Percentiles rank a stretch among this genome's conserved stretches.
Conservation (phyloP, 2,329 filamentous ascomycete genomes). For the Colletotrichum sp. region DNA sequence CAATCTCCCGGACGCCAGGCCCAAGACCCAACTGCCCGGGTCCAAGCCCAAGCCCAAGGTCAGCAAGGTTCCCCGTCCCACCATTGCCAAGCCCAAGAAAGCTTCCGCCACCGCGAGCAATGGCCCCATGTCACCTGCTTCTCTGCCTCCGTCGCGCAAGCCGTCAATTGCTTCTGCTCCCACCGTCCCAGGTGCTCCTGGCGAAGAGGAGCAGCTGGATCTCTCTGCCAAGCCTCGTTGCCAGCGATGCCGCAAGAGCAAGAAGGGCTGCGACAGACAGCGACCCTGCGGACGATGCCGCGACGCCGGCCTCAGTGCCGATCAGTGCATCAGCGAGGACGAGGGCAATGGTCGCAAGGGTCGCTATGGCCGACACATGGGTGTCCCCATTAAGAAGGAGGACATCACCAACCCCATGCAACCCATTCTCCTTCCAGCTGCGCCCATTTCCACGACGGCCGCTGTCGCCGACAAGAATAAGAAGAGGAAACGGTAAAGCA, state of each 20-base stretch:
- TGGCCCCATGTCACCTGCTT: slow-evolving; percentile 66
- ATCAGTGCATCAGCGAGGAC: slow-evolving; percentile 96
- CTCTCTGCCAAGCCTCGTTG: slow-evolving; percentile 95
- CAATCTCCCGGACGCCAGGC: slow-evolving; percentile 38
- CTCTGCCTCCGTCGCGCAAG: slow-evolving; percentile 77
- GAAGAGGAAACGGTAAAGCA: slow-evolving; percentile 63
- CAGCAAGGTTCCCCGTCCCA: slow-evolving; percentile 41
- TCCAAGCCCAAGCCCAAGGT: slow-evolving; percentile 51
- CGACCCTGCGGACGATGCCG: slow-evolving; percentile 94
- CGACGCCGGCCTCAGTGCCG: slow-evolving; percentile 90
- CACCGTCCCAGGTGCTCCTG: slow-evolving; percentile 55
- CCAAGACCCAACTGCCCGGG: slow-evolving; percentile 37
- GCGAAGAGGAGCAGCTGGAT: slow-evolving; percentile 91
- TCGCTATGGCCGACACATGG: slow-evolving; percentile 79
- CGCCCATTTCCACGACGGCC: slow-evolving; percentile 44
- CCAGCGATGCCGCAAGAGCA: slow-evolving; percentile 98
- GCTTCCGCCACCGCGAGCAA: slow-evolving; percentile 20
- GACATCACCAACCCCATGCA: slow-evolving; percentile 47
- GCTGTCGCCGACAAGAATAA: slow-evolving; percentile 59
- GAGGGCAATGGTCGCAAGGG: slow-evolving; percentile 97
- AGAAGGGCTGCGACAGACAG: slow-evolving; percentile 98
- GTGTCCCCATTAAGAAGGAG: slow-evolving; percentile 66
- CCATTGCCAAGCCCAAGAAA: slow-evolving; percentile 57
- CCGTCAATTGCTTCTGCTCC: slow-evolving; percentile 70
- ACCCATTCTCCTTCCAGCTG: slow-evolving; percentile 45